Evolutionary conservation across 768 basidiomycete genomes (phyloP).

Genomic region (Termitomyces sp.): DNA sequence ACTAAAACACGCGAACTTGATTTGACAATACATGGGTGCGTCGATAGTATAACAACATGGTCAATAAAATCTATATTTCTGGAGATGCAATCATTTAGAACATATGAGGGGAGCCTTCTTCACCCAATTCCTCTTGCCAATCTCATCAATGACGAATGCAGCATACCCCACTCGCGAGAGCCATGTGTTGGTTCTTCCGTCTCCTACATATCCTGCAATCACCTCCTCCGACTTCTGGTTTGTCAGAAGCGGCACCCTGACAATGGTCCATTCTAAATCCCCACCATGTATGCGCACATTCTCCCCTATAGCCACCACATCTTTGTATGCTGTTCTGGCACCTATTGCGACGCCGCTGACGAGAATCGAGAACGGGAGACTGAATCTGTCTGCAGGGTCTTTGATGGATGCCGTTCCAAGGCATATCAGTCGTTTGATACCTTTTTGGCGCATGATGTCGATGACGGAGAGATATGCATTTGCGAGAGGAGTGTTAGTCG

Average conservation of each 20-base stretch:
- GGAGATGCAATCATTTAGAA: conserved; percentile 6
- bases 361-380: conserved; percentile 37
- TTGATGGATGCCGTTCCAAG: conserved; percentile 65
- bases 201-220: conserved; percentile 64
- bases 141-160: conserved; percentile 52
- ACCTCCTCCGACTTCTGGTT: conserved; percentile 39
- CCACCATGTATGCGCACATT: conserved; percentile 42
- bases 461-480: conserved; percentile 53
- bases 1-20: conserved; percentile 44
- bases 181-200: conserved; percentile 44
- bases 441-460: conserved; percentile 45
- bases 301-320: conserved; percentile 61
- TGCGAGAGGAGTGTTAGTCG: conserved; percentile 54
- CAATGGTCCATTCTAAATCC: conserved; percentile 65
- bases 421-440: conserved; percentile 54
- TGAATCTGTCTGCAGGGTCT: conserved; percentile 57
- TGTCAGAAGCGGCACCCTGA: conserved; percentile 60
- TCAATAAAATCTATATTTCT: background rate
- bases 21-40: conserved; percentile 12
- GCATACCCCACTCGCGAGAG: conserved; percentile 58
- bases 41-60: background rate
- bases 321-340: conserved; percentile 57
- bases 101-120: conserved; percentile 43
- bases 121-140: conserved; percentile 57
- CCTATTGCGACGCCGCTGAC: conserved; percentile 37